Evolutionary conservation across 495 filamentous ascomycete genomes (phyloP).

Genomic region (Aspergillus campestris): DNA sequence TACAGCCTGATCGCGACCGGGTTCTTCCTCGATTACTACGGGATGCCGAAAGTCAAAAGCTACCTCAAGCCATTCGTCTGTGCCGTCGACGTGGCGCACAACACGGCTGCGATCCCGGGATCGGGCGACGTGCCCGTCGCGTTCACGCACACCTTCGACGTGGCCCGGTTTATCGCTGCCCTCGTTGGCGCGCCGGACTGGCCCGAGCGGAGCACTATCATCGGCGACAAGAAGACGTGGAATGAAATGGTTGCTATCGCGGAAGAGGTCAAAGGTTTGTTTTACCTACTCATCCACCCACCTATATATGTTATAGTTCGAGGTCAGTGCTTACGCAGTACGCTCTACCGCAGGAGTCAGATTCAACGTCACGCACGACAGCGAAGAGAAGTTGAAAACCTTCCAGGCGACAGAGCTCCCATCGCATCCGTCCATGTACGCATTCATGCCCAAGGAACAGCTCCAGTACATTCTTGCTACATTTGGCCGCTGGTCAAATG

Average conservation of each 20-base stretch:
- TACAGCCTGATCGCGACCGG: slow-evolving; percentile 43
- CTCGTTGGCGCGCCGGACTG: slow-evolving; percentile 27
- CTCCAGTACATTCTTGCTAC: slow-evolving; percentile 20
- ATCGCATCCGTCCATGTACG: slow-evolving; percentile 19
- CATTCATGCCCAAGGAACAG: slow-evolving; percentile 24
- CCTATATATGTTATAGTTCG: background rate
- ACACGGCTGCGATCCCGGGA: slow-evolving; percentile 36
- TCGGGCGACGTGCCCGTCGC: slow-evolving; percentile 23
- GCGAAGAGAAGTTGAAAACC: slow-evolving; percentile 25
- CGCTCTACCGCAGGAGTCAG: slow-evolving; percentile 22
- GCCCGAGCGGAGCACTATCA: slow-evolving; percentile 17
- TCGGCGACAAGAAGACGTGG: slow-evolving; percentile 29
- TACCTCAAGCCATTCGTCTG: slow-evolving; percentile 22
- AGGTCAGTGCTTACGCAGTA: too few relatives aligned
- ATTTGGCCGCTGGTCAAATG: slow-evolving; percentile 15
- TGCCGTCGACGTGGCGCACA: slow-evolving; percentile 29
- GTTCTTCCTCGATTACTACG: slow-evolving; percentile 50
- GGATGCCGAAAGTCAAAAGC: slow-evolving; percentile 33
- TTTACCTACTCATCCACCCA: background rate
- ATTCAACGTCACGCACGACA: slow-evolving; percentile 33
- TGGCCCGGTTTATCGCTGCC: slow-evolving; percentile 34
- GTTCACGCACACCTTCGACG: slow-evolving; percentile 37
- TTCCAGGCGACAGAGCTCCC: slow-evolving; percentile 38
- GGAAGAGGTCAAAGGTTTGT: slow-evolving; percentile 28
- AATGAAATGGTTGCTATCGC: slow-evolving; percentile 29